A percentile compares a stretch with the other conserved stretches of the same genome.
phyloP scores from a whole-genome alignment of 2,329 filamentous ascomycete species.

The Xylariaceae sp. region DNA sequence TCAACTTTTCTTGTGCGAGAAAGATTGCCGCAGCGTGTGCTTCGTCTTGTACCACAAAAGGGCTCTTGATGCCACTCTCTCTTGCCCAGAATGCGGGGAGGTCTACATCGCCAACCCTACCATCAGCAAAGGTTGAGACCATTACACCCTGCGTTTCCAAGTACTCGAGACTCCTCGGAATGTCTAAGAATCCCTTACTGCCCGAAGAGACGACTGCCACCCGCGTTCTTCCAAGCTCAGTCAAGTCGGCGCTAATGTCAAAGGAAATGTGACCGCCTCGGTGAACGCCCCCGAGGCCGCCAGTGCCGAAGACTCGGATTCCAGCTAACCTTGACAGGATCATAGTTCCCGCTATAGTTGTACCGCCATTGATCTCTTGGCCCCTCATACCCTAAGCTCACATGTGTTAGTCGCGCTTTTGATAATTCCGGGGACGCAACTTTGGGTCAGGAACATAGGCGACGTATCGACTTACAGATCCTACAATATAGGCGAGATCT shows the following conservation, averaged over 20 bases:
- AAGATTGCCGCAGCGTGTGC: conserved; percentile 87
- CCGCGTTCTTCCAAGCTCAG: conserved; percentile 84
- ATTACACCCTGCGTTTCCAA: conserved; percentile 71
- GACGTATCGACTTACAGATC: conserved; percentile 56
- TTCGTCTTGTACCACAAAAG: conserved; percentile 70
- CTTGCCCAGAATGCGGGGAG: conserved; percentile 93
- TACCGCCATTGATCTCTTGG: conserved; percentile 76
- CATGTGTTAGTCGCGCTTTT: conserved; percentile 11
- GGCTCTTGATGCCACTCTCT: conserved; percentile 80
- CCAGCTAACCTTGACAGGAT: conserved; percentile 81
- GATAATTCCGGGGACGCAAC: neutral
- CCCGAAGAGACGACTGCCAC: conserved; percentile 87
- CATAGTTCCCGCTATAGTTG: conserved; percentile 92
- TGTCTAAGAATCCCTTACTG: conserved; percentile 95
- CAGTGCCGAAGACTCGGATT: conserved; percentile 91
- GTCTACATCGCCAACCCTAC: conserved; percentile 67
- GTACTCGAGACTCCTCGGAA: conserved; percentile 80
- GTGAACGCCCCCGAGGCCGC: conserved; percentile 91
- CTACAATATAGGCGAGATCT: conserved; percentile 79
- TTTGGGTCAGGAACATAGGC: neutral
- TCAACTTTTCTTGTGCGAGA: conserved; percentile 69
- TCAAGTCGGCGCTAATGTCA: conserved; percentile 94
- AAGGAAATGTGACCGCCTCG: conserved; percentile 80
- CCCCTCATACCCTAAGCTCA: conserved; percentile 59
- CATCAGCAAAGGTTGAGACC: conserved; percentile 88